Conservation (phyloP, 805 yeast genomes). For the Myxozyma geophila region DNA sequence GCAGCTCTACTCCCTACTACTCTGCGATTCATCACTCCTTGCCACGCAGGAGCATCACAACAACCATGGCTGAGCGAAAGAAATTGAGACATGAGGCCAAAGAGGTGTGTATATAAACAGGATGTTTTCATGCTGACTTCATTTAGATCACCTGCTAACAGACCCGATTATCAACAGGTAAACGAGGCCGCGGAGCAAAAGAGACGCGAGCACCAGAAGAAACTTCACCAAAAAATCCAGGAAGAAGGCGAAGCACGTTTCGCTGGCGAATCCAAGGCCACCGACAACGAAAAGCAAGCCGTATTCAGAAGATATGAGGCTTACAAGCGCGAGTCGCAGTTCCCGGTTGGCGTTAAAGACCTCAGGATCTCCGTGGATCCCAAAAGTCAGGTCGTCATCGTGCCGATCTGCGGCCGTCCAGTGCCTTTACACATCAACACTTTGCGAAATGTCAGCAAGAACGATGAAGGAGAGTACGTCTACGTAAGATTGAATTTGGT, state of each 20-base stretch:
- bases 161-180: constrained; percentile 18
- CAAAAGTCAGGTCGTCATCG: constrained; percentile 82
- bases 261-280: constrained; percentile 73
- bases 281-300: constrained; percentile 55
- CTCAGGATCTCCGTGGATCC: constrained; percentile 84
- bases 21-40: not conserved
- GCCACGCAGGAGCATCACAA: not conserved
- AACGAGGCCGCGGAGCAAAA: constrained; percentile 81
- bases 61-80: constrained; percentile 28
- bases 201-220: constrained; percentile 79
- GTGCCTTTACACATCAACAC: constrained; percentile 97
- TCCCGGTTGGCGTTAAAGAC: constrained; percentile 81
- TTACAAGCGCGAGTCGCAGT: constrained; percentile 88
- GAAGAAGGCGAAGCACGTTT: constrained; percentile 84
- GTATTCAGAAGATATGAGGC: constrained; percentile 94
- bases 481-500: constrained; percentile 88
- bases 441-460: constrained; percentile 90
- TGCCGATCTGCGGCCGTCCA: constrained; percentile 94
- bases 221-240: constrained; percentile 81
- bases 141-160: not conserved
- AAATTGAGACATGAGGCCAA: constrained; percentile 30
- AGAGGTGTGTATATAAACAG: constrained; percentile 13
- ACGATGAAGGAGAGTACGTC: constrained; percentile 94
- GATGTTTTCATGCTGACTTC: no score
- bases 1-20: not conserved